Percentiles rank a stretch among this genome's conserved stretches.
Evolutionary conservation across 1,139 yeast genomes (phyloP).

Genomic region (Scheffersomyces illinoinensis): DNA sequence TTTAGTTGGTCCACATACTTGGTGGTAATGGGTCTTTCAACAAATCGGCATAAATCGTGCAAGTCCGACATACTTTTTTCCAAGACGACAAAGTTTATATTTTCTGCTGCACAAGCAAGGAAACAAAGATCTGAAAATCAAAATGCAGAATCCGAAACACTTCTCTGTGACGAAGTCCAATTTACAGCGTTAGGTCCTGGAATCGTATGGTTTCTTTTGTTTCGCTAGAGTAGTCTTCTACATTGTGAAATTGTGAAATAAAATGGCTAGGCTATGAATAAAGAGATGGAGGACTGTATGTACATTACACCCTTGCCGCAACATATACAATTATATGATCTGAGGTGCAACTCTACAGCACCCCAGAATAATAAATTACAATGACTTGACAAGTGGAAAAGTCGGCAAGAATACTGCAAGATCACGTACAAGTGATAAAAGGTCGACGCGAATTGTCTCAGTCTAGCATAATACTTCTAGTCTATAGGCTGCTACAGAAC

Average conservation of each 20-base stretch:
- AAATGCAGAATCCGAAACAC: neutral
- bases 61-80: slow-evolving; percentile 60
- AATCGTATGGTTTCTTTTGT: neutral
- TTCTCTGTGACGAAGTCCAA: neutral
- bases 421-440: neutral
- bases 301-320: neutral
- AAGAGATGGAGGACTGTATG: neutral
- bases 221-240: neutral
- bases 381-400: neutral
- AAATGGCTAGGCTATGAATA: neutral
- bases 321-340: neutral
- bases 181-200: neutral
- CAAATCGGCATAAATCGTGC: slow-evolving; percentile 65
- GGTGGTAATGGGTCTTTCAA: slow-evolving; percentile 53
- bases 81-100: neutral
- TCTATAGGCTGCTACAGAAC: neutral
- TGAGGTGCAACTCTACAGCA: neutral
- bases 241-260: neutral
- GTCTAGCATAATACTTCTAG: neutral
- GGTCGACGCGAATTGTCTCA: neutral
- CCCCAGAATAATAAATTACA: neutral
- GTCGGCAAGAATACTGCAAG: neutral
- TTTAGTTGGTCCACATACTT: slow-evolving; percentile 46
- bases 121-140: neutral
- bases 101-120: neutral